A percentile compares a stretch with the other conserved stretches of the same genome.
phyloP scores from a whole-genome alignment of 2,329 filamentous ascomycete species.

The Colletotrichum spaethianum region DNA sequence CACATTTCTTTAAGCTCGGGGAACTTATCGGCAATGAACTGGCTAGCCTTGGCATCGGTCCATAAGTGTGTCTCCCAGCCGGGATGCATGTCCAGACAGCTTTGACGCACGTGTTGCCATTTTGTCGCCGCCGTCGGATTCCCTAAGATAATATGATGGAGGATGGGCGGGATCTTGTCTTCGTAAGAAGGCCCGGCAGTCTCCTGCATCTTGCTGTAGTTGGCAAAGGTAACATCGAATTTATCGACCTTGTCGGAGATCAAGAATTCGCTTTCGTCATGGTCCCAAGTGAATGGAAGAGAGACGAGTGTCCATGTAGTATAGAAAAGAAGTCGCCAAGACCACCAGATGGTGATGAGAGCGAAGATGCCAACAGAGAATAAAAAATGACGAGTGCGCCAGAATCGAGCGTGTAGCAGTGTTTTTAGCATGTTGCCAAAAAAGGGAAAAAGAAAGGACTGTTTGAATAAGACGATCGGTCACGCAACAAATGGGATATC shows the following conservation, averaged over 20 bases:
- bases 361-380: neutral
- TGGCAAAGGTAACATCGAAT: slow-evolving; percentile 53
- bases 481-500: no score
- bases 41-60: slow-evolving; percentile 77
- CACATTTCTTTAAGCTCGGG: slow-evolving; percentile 81
- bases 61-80: slow-evolving; percentile 60
- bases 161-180: slow-evolving; percentile 51
- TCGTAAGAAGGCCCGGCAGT: slow-evolving; percentile 46
- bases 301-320: slow-evolving; percentile 49
- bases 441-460: no score
- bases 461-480: no score
- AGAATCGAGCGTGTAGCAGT: neutral
- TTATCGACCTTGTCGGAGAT: slow-evolving; percentile 47
- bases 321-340: slow-evolving; percentile 17
- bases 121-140: slow-evolving; percentile 43
- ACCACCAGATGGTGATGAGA: neutral
- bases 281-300: slow-evolving; percentile 47
- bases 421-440: neutral
- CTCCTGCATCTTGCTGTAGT: slow-evolving; percentile 49
- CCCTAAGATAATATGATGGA: slow-evolving; percentile 54
- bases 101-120: slow-evolving; percentile 51
- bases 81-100: slow-evolving; percentile 51
- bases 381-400: neutral
- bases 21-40: slow-evolving; percentile 79
- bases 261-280: slow-evolving; percentile 46